phyloP scores from a whole-genome alignment of 2,329 filamentous ascomycete genomes.

The Stenocarpella maydis region DNA sequence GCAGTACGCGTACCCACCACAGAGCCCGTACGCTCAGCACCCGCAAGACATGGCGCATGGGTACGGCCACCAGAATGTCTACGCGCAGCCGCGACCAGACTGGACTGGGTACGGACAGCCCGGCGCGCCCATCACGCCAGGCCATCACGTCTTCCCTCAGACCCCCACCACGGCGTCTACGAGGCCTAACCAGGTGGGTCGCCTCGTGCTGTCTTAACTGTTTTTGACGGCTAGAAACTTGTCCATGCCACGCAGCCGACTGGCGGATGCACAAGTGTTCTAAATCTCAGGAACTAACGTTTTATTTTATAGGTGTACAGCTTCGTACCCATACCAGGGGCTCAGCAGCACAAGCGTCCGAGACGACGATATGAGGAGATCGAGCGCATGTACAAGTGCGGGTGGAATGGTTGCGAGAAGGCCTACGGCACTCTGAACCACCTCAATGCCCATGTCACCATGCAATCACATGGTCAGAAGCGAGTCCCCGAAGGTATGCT shows the following conservation, averaged over 20 bases:
- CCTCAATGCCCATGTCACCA: constrained; percentile 96
- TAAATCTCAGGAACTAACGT: constrained; percentile 34
- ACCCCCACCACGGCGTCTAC: constrained; percentile 63
- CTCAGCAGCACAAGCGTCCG: constrained; percentile 96
- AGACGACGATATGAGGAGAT: constrained; percentile 96
- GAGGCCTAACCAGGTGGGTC: constrained; percentile 68
- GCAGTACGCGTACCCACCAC: constrained; percentile 36
- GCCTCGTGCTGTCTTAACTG: background rate
- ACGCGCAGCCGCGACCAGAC: constrained; percentile 72
- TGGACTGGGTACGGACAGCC: constrained; percentile 73
- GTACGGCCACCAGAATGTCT: constrained; percentile 72
- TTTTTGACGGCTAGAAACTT: background rate
- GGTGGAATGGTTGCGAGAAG: constrained; percentile 98
- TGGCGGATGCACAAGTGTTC: background rate
- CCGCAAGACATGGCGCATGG: constrained; percentile 87
- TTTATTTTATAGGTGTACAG: constrained; percentile 85
- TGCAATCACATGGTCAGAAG: constrained; percentile 96
- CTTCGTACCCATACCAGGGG: constrained; percentile 95
- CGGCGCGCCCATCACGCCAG: constrained; percentile 57
- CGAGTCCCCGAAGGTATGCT: constrained; percentile 93
- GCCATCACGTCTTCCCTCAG: constrained; percentile 62
- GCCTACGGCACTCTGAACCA: constrained; percentile 98
- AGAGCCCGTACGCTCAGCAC: constrained; percentile 76
- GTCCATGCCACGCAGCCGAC: too few relatives aligned
- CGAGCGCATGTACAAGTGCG: constrained; percentile 99